A percentile compares a stretch with the other conserved stretches of the same genome.
Conservation (phyloP, 352 stramenopile species). For the Phytophthora multivora region DNA sequence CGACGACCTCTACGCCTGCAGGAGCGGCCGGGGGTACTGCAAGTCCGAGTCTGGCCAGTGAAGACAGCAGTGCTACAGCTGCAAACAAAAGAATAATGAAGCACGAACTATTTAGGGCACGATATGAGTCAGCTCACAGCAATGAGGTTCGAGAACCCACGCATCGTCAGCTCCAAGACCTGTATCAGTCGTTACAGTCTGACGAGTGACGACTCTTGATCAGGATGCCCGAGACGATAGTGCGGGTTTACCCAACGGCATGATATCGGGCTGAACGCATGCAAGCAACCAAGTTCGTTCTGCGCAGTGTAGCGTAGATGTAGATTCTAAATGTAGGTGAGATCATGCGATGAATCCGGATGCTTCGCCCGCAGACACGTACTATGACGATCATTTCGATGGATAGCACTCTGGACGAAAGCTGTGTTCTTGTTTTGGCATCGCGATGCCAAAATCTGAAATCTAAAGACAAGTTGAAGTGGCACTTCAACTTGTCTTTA, state of each 20-base stretch:
- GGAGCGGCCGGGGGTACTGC: constrained; percentile 29
- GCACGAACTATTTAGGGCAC: no score
- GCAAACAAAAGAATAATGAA: not conserved
- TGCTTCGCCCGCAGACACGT: not conserved
- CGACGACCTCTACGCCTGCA: constrained; percentile 18
- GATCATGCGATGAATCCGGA: not conserved
- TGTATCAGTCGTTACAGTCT: no score
- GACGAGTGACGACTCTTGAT: no score
- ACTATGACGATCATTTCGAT: no score
- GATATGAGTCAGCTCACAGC: not conserved
- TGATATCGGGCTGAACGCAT: not conserved
- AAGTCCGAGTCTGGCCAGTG: constrained; percentile 38
- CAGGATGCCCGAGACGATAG: no score
- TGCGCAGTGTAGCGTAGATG: no score
- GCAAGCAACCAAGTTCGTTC: not conserved
- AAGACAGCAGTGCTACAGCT: constrained; percentile 3
- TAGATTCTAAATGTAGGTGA: not conserved
- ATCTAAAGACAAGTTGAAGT: not conserved
- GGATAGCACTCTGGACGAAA: no score
- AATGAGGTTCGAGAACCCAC: not conserved
- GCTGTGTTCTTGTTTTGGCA: no score
- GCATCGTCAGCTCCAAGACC: not conserved
- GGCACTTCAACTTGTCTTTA: not conserved
- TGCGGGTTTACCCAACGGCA: no score
- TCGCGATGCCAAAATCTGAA: not conserved